Percentiles rank a stretch among this genome's conserved stretches.
These are phyloP conservation scores for Nemania diffusa DNA, from an alignment of 2,329 filamentous ascomycete genomes.

Conservation along the genomic window DNA sequence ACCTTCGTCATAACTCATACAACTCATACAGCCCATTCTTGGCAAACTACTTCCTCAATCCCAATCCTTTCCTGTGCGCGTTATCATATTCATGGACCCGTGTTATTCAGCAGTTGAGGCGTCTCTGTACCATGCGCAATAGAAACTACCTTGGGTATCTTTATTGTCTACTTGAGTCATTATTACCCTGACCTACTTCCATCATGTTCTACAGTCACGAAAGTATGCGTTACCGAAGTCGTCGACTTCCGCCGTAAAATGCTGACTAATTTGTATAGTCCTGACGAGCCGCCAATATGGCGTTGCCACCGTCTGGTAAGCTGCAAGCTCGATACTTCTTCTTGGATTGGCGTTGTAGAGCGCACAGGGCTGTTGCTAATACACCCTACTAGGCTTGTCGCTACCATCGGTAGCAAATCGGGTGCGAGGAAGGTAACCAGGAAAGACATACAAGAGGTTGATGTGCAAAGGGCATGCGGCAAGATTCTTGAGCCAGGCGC, in stretches of 20 bases:
- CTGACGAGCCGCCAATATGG: conserved; percentile 89
- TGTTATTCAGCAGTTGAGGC: not conserved
- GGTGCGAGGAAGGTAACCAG: conserved; percentile 78
- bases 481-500: conserved; percentile 85
- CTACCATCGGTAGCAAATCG: conserved; percentile 82
- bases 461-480: conserved; percentile 85
- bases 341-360: not conserved
- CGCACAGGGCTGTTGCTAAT: not conserved
- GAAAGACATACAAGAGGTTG: conserved; percentile 88
- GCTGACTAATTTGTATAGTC: conserved; percentile 58
- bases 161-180: not conserved
- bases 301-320: conserved; percentile 92
- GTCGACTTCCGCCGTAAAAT: not conserved
- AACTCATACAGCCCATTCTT: not conserved
- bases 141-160: not conserved
- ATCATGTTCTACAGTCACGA: conserved; percentile 96
- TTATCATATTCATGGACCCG: not conserved
- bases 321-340: not conserved
- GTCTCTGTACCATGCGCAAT: not conserved
- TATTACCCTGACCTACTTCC: not conserved
- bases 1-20: not conserved
- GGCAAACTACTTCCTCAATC: not conserved
- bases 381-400: conserved; percentile 76
- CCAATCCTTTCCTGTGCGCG: not conserved
- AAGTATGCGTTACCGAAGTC: conserved; percentile 65